Base-by-base conservation (phyloP, 1,139 yeast genomes). In the Scheffersomyces titani region DNA sequence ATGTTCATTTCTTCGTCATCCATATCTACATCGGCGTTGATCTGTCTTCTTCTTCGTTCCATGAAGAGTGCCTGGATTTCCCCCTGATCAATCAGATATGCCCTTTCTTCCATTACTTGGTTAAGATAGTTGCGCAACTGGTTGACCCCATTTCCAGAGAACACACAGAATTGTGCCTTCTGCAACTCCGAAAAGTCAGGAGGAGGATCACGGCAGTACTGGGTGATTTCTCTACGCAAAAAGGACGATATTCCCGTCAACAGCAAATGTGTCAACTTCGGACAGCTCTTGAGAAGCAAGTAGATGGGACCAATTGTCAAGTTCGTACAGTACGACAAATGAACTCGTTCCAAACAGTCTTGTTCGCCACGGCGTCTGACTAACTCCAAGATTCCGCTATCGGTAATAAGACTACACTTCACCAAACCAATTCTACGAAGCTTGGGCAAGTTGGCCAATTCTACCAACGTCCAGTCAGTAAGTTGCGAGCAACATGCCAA, bases 131-230 rank as follows among this genome's bases (percentile, higher is more conserved):
- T 84, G 59, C 97, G 83, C 61, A 92, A 78, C 59, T 83, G 84
- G 54, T 78, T 83, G 19, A 94, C 98, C 4, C 98, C 98, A 61
- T 84, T 86, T 1, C 98, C 98, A 47, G 96, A 89, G 68, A 92
- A 94, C 9, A 94, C 99, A 74, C 99, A 94, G 67, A 94, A 94
- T 54, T 91, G 83, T 19, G 89, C 84, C 63, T 88, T 88, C 72
- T 94, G 99, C 65, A 89, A 90, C 58, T 88, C 92, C 57, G 90
- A 92, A 69, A 94, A 93, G 66, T 93, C 98, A 16, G 91, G 86
- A 2, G 99, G 99, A 1, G 98, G 96, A n/a, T 89, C 90, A 45
- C 99, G 88, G 70, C 98, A 93, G 72, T 86, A 93, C 63, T 85
- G 88, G 1, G 96, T 89, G 54, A 94, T 85, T 66, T 94, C 98